Base-by-base conservation (phyloP, 2,329 filamentous ascomycete genomes). In the Pseudocercospora eumusae region DNA sequence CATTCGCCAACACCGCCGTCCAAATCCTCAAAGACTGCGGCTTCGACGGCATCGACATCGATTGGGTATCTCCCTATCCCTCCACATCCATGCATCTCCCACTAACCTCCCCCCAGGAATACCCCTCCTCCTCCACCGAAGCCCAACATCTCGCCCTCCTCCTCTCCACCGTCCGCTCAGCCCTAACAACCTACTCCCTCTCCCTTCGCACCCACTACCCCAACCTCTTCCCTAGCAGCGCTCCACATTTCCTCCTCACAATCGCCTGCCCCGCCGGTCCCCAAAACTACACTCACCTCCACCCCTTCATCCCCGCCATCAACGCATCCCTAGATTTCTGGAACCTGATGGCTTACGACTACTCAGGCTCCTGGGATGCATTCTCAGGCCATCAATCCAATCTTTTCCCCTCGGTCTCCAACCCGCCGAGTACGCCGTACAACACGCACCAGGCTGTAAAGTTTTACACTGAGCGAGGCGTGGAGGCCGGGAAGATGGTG, bases 341-440 rank as follows among this genome's bases (percentile, higher is more conserved):
- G 70, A 82, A 82, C 61, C 62, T 82, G 31, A 82, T 82, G 80
- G 77, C 78, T 1, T 82, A 82, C 66, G 80, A 82, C 64, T 82
- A 78, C 59, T 87, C 92, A 10, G 93, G 93, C 0, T 88, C 86
- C 4, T 97, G 92, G 91, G 90, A 92, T 70, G 69, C 77, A 2
- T 73, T 73, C 2, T 81, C 90, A 0, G 92, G 88, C 4, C 92
- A 97, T 76, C 88, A 92, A 74, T 85, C 93, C 2, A 97, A 96
- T 74, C 74, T 96, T 33, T 89, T 84, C 71, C 81, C 82, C 0
- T 88, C 83, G 21, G 66, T 66, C 0, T 71, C 77, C 5, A 84
- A 87, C 71, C 84, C 89, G 0, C 68, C 75, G 0, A 81, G 82
- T 55, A 97, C 93, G 0, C 92, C 92, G 0, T 96, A 92, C 79